Percentiles rank a stretch among this genome's conserved stretches.
phyloP scores from a whole-genome alignment of 2,329 filamentous ascomycete species.

The Fusarium palustre region DNA sequence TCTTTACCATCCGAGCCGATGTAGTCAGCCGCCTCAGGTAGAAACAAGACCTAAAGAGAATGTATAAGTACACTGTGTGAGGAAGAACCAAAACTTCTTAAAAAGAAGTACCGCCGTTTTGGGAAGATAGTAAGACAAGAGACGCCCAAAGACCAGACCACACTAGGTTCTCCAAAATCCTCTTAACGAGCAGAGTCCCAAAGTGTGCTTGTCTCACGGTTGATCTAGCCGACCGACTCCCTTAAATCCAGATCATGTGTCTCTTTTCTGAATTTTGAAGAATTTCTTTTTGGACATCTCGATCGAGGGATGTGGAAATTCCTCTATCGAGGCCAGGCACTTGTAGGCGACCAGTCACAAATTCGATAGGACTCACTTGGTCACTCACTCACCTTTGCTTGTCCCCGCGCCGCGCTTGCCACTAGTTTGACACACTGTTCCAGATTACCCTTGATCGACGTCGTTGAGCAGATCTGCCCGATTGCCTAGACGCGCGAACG shows the following conservation, averaged over 20 bases:
- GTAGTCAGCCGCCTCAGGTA: constrained; percentile 93
- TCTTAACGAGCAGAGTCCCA: background rate
- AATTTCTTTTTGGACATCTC: constrained; percentile 18
- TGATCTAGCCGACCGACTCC: constrained; percentile 25
- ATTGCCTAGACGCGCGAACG: constrained; percentile 70
- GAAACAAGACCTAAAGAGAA: constrained; percentile 76
- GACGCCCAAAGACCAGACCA: constrained; percentile 9
- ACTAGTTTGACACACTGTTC: constrained; percentile 79
- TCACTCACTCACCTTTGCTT: constrained; percentile 74
- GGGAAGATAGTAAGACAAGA: constrained; percentile 6
- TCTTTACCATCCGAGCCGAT: constrained; percentile 77
- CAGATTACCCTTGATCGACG: constrained; percentile 82
- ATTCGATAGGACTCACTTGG: background rate
- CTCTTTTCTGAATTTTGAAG: constrained; percentile 16
- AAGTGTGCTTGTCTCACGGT: constrained; percentile 36
- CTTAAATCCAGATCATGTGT: constrained; percentile 13
- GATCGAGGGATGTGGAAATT: constrained; percentile 32
- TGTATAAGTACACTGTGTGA: constrained; percentile 43
- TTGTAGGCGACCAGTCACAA: constrained; percentile 17
- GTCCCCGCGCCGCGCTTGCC: constrained; percentile 76
- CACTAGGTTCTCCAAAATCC: background rate
- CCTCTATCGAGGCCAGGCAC: constrained; percentile 11
- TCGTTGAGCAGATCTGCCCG: constrained; percentile 89
- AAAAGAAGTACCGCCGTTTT: constrained; percentile 33
- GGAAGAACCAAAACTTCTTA: constrained; percentile 9